These are phyloP conservation scores for Mycena rosella DNA, from an alignment of 768 basidiomycete species.

Conservation along the genomic window DNA sequence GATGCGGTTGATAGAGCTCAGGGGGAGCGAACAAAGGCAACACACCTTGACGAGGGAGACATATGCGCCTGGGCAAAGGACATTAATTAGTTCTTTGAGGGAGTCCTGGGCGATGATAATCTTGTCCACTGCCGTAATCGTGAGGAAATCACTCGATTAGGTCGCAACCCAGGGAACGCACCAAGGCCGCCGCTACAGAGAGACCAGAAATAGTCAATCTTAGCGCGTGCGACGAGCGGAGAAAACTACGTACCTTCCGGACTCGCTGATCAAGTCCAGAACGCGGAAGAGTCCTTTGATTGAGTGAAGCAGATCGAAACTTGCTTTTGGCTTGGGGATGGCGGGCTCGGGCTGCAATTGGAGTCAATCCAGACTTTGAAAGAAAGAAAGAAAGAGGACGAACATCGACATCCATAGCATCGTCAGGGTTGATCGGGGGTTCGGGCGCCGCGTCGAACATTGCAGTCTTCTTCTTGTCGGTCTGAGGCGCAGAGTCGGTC, in stretches of 20 bases:
- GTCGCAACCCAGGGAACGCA: conserved; percentile 37
- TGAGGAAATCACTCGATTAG: not conserved
- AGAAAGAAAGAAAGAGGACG: too few relatives aligned
- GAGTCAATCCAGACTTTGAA: not conserved
- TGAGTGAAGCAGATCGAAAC: conserved; percentile 37
- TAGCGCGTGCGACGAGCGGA: too few relatives aligned
- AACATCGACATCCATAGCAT: conserved; percentile 28
- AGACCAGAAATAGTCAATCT: not conserved
- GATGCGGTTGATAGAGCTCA: not conserved
- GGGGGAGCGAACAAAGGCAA: not conserved
- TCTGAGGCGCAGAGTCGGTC: not conserved
- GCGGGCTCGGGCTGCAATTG: not conserved
- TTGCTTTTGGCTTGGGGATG: not conserved
- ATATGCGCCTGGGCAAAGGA: conserved; percentile 64
- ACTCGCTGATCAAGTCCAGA: conserved; percentile 66
- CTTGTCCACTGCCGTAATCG: conserved; percentile 63
- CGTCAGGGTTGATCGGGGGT: not conserved
- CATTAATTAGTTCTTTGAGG: conserved; percentile 61
- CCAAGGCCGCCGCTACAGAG: conserved; percentile 62
- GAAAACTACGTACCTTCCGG: conserved; percentile 45
- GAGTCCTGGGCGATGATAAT: conserved; percentile 70
- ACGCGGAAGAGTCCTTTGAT: conserved; percentile 66
- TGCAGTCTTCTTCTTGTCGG: not conserved
- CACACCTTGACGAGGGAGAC: conserved; percentile 59
- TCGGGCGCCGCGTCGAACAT: not conserved